Base-by-base conservation (phyloP, 2,329 filamentous ascomycete species). In the Botrytis pseudocinerea region DNA sequence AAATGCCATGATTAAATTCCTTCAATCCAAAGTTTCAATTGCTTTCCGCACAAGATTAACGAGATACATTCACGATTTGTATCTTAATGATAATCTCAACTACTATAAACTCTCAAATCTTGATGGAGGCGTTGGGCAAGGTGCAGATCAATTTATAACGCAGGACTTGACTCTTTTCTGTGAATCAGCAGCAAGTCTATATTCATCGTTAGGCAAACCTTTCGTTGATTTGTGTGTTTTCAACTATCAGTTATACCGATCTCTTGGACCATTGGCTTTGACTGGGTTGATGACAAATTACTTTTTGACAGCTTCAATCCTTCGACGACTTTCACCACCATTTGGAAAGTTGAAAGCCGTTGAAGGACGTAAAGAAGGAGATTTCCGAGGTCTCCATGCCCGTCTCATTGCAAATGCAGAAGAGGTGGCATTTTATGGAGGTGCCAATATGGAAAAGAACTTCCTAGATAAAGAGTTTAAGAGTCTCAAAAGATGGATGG, bases 1-100 rank as follows among this genome's bases (percentile, higher is more conserved):
- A 69, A 99, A 99, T 82, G 94, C 95, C 71, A 98, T 97, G 92
- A 99, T 99, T 86, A 98, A 98, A 83, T 99, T 93, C 83, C 87
- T 99, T 75, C 95, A 99, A 83, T 95, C 93, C 69, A 99, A 99
- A 85, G 94, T 99, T 71, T 97, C 95, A 10, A 99, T 99, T 77
- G 95, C 97, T 48, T 99, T 99, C 87, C 91, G 96, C 60, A 99
- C 96, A 7, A 90, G 96, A 18, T 87, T 99, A 22, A 99, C 96
- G 2, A 87, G 96, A 78, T 99, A 99, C 82, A 97, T 99, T 71
- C 96, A 99, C 82, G 96, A 99, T 80, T 85, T 99, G 14, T 99
- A 99, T 80, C 88, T 99, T 25, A 97, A 97, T 81, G 92, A 97
- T 73, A 94, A 96, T 78, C 89, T 97, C 76, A 97, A 97, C 80